Percentiles rank a stretch among this genome's conserved stretches.
Evolutionary conservation across 2,329 filamentous ascomycete genomes (phyloP).

Genomic region (Clonostachys byssicola): DNA sequence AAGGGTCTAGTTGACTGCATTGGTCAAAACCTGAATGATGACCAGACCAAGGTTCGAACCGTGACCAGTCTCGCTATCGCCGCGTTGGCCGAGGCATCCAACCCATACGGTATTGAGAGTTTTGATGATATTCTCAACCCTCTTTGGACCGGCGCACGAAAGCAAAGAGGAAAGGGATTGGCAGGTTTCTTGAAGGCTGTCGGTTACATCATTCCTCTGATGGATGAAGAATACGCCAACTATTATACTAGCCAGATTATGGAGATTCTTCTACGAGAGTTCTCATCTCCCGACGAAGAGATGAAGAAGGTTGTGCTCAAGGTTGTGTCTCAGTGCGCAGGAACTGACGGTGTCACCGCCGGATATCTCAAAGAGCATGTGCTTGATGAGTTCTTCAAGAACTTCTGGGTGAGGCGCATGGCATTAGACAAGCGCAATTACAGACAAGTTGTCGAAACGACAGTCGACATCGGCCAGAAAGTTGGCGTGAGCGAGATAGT

Average conservation of each 20-base stretch:
- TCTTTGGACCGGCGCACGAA: slow-evolving; percentile 91
- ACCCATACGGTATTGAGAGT: slow-evolving; percentile 97
- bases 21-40: slow-evolving; percentile 90
- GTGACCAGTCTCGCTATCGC: slow-evolving; percentile 94
- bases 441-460: slow-evolving; percentile 95
- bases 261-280: slow-evolving; percentile 95
- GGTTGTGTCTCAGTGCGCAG: slow-evolving; percentile 92
- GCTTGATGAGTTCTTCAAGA: slow-evolving; percentile 95
- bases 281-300: slow-evolving; percentile 94
- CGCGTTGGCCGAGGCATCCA: slow-evolving; percentile 90
- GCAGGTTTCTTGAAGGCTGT: slow-evolving; percentile 97
- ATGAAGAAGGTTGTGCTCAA: slow-evolving; percentile 99
- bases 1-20: slow-evolving; percentile 97
- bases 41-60: slow-evolving; percentile 96
- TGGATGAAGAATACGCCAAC: slow-evolving; percentile 99
- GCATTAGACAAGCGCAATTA: slow-evolving; percentile 97
- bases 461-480: slow-evolving; percentile 94
- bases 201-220: slow-evolving; percentile 95
- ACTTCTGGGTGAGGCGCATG: slow-evolving; percentile 97
- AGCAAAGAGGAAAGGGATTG: slow-evolving; percentile 93
- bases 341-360: slow-evolving; percentile 90
- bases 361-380: slow-evolving; percentile 95
- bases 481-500: slow-evolving; percentile 96
- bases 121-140: slow-evolving; percentile 98
- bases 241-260: slow-evolving; percentile 99